A percentile compares a stretch with the other conserved stretches of the same genome.
phyloP scores from a whole-genome alignment of 106 monocot genomes.

The Allium cepa region DNA sequence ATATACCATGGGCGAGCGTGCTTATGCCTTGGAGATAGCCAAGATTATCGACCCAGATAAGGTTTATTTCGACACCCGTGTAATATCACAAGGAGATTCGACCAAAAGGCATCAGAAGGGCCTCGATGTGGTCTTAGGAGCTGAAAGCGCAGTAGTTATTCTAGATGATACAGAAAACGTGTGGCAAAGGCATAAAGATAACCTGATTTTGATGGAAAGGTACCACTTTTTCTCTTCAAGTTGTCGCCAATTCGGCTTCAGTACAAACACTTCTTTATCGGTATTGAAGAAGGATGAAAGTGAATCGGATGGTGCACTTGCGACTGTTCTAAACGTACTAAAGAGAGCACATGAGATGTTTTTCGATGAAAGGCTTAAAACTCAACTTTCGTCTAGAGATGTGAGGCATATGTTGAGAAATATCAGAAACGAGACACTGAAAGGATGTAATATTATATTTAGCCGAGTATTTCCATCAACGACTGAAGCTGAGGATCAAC shows the following conservation, averaged over 20 bases:
- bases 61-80: conserved; percentile 64
- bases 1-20: conserved; percentile 84
- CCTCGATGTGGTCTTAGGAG: conserved; percentile 88
- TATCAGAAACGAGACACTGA: conserved; percentile 40
- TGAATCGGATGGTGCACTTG: conserved; percentile 72
- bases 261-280: conserved; percentile 40
- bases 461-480: conserved; percentile 48
- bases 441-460: conserved; percentile 75
- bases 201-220: conserved; percentile 90
- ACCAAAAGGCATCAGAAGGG: conserved; percentile 76
- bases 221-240: conserved; percentile 96
- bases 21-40: conserved; percentile 83
- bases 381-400: conserved; percentile 46
- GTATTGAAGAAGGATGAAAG: conserved; percentile 68
- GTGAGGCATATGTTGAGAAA: conserved; percentile 54
- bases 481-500: conserved; percentile 33
- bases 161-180: conserved; percentile 94
- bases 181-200: conserved; percentile 83
- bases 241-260: conserved; percentile 41
- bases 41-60: conserved; percentile 74
- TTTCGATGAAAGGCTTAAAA: conserved; percentile 42
- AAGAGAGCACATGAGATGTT: conserved; percentile 66
- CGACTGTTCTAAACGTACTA: conserved; percentile 59
- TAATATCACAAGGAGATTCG: conserved; percentile 81
- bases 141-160: conserved; percentile 72